Evolutionary conservation across 768 basidiomycete genomes (phyloP), one percentile per base, ranked within the genome.

Genomic region (Chalciporus pseudorubinellus): DNA sequence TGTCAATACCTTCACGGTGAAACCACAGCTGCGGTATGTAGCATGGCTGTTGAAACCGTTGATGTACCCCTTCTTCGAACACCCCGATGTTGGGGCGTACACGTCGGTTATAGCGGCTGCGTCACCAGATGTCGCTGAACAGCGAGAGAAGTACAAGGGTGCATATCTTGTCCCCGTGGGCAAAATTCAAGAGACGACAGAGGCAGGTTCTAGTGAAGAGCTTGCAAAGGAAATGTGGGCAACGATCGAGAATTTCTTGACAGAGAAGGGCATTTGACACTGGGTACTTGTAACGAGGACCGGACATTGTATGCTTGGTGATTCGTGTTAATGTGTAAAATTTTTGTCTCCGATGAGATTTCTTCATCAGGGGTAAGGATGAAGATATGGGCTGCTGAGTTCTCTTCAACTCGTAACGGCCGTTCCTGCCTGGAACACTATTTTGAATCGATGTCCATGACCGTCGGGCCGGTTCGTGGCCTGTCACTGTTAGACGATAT

Each of bases 41-140:
- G 52, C 52, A 36, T 56, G 59, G 48, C 52, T 71, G 19, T 40
- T 67, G 36, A 58, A 62, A 3, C 42, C 52, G 6, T 29, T 58
- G 4, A 12, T 60, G 6, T 61, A 49, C 12, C 64, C 58, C 11
- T 57, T 66, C 29, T 51, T 64, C 16, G 46, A 51, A 11, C 16
- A 14, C 5, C 44, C 56, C 4, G 61, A 61, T 39, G 55, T 55
- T 10, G 72, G 73, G 6, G 66, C 49, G 11, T 57, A 65, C 48
- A 61, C 60, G 2, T 58, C 64, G 8, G 59, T 39, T 24, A 66
- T 66, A 44, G 69, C 72, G 7, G 70, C 72, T 0, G 67, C 62
- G 13, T 64, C 65, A 6, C 33, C 60, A 14, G 60, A 61, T 9
- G 42, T 71, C 11, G 42, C 24, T 5, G 49, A 56, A 12, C 20